A percentile compares a stretch with the other conserved stretches of the same genome.
These are phyloP conservation scores for Lentinus brumalis DNA, from an alignment of 768 basidiomycete species.

Conservation along the genomic window DNA sequence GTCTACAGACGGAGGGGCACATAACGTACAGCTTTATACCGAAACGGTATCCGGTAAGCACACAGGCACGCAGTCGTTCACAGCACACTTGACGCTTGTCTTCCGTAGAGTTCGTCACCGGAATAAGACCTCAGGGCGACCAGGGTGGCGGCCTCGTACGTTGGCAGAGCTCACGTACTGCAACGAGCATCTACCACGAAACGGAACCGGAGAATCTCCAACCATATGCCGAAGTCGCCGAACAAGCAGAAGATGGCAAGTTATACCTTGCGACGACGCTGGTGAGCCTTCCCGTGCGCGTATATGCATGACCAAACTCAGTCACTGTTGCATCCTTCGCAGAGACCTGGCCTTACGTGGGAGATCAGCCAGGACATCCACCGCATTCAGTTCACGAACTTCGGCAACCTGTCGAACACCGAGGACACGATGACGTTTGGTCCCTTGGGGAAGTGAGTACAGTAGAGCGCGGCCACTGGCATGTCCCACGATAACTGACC, in stretches of 20 bases:
- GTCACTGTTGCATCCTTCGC: too few species aligned
- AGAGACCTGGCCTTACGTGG: conserved; percentile 11
- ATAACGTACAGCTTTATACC: conserved; percentile 39
- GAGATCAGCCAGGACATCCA: conserved; percentile 11
- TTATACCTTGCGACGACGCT: conserved; percentile 14
- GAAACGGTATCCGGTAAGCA: conserved; percentile 40
- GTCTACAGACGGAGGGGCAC: conserved; percentile 34
- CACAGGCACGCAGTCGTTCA: too few species aligned
- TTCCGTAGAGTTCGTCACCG: conserved; percentile 18
- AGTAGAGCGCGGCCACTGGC: not conserved
- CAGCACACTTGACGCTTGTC: not conserved
- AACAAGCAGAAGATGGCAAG: conserved; percentile 17
- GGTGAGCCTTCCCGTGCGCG: too few species aligned
- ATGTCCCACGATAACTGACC: not conserved
- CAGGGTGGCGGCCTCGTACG: not conserved
- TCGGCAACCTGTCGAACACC: conserved; percentile 20
- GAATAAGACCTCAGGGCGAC: not conserved
- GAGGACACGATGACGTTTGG: conserved; percentile 6
- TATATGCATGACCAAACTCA: too few species aligned
- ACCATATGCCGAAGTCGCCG: conserved; percentile 4
- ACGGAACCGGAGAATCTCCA: conserved; percentile 6
- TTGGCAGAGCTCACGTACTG: conserved; percentile 11
- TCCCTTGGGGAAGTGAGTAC: conserved; percentile 19
- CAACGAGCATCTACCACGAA: conserved; percentile 12
- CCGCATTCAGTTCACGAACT: conserved; percentile 21